Evolutionary conservation across 2,329 filamentous ascomycete species (phyloP), one percentile per base, ranked within the genome.

Genomic region (Calonectria pseudoreteaudii): DNA sequence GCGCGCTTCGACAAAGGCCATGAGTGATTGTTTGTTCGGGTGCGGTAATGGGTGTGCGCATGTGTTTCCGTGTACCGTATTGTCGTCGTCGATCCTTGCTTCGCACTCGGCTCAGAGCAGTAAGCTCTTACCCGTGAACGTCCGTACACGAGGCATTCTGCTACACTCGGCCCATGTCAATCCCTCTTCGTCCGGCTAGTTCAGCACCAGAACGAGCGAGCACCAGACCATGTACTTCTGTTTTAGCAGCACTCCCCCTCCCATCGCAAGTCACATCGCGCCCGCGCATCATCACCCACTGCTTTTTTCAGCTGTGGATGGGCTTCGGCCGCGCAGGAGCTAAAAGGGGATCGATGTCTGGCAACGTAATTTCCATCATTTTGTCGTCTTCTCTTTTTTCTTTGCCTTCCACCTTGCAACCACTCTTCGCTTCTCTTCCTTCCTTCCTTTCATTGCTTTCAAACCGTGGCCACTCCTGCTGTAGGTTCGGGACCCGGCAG

Each of bases 131-230:
- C 65, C 65, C 65, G 65, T 38, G 65, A 67, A 67, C 47, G 65
- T 67, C n/a, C 47, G 31, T 41, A 53, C 49, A 67, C 64, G 47
- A 66, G 47, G 64, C 47, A 66, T 52, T 67, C 49, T 67, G 47
- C 53, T 60, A 44, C 53, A 60, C 52, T 50, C 66, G 66, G 52
- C 41, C 52, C 34, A 44, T 68, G 52, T 68, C 66, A 68, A 58
- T 68, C 66, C 53, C 41, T 62, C 53, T 53, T 62, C n/a, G 66
- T 69, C 41, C 66, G 53, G 66, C 52, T 69, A 69, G 66, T n/a
- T 30, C 41, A 49, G n/a, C 50, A 58, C 66, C 66, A 58, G 38
- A 67, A 53, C 49, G 65, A 67, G 47, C 47, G 28, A 36, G 65
- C 65, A 52, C 49, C 65, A 67, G 49, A 13, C 49, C 49, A 58